Evolutionary conservation across 176 grass and related monocot genomes (phyloP).

Genomic region (Oryza longistaminata): DNA sequence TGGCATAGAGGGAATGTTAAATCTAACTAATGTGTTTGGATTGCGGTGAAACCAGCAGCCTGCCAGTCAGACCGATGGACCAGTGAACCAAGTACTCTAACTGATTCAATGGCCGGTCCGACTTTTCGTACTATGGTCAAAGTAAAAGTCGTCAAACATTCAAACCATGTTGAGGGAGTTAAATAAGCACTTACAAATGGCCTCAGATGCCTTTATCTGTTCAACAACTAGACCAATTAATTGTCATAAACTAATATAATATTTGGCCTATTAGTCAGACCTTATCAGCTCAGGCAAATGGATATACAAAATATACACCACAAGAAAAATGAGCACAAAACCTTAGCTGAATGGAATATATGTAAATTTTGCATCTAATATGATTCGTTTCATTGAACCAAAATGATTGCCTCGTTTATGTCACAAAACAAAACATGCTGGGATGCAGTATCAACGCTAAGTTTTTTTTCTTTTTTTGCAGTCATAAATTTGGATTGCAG

Average conservation of each 20-base stretch:
- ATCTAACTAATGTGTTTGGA: too few relatives aligned
- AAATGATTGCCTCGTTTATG: constrained; percentile 23
- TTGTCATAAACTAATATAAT: not conserved
- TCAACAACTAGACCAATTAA: not conserved
- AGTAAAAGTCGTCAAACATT: not conserved
- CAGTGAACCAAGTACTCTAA: too few relatives aligned
- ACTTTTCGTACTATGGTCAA: not conserved
- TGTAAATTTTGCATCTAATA: not conserved
- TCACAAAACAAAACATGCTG: constrained; percentile 23
- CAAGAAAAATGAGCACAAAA: constrained; percentile 22
- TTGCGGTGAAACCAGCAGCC: too few relatives aligned
- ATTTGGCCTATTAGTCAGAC: constrained; percentile 6
- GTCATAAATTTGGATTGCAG: constrained; percentile 16
- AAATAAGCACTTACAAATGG: not conserved
- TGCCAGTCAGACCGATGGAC: too few relatives aligned
- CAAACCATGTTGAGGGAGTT: not conserved
- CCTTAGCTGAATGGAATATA: constrained; percentile 25
- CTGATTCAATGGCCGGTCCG: too few relatives aligned
- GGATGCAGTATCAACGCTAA: constrained; percentile 12
- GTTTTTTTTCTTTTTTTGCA: not conserved
- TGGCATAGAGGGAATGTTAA: too few relatives aligned
- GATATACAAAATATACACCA: constrained; percentile 13
- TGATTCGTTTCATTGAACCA: constrained; percentile 16
- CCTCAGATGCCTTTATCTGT: not conserved
- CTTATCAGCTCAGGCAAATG: constrained; percentile 23